phyloP scores from a whole-genome alignment of 176 grass and related monocot genomes.

The Oryza longistaminata region DNA sequence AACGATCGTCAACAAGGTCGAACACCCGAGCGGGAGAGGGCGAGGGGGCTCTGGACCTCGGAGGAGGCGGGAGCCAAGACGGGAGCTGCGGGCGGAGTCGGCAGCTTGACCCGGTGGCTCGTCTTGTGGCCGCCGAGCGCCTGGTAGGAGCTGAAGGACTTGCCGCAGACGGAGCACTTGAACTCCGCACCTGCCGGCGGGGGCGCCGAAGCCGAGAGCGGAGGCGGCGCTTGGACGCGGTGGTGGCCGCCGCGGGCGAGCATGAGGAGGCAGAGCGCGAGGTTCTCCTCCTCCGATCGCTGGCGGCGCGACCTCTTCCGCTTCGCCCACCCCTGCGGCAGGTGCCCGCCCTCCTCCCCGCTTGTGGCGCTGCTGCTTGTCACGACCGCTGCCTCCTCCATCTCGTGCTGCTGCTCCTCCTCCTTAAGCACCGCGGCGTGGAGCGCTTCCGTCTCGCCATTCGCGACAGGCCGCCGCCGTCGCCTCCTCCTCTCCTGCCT shows the following conservation, averaged over 20 bases:
- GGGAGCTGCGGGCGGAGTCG: not conserved
- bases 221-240: slow-evolving; percentile 47
- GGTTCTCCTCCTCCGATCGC: slow-evolving; percentile 85
- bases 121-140: slow-evolving; percentile 97
- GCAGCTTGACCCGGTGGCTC: slow-evolving; percentile 67
- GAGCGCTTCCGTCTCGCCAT: slow-evolving; percentile 31
- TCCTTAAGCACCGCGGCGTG: slow-evolving; percentile 50
- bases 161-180: slow-evolving; percentile 89
- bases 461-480: too few species aligned
- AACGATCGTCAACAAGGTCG: too few species aligned
- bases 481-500: too few species aligned
- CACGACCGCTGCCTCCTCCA: not conserved
- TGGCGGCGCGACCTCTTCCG: slow-evolving; percentile 80
- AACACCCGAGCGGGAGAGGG: slow-evolving; percentile 32
- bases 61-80: slow-evolving; percentile 1
- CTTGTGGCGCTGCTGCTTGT: slow-evolving; percentile 43
- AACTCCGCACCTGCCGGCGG: slow-evolving; percentile 44
- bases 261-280: slow-evolving; percentile 94
- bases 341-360: slow-evolving; percentile 50
- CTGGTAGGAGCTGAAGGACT: slow-evolving; percentile 85
- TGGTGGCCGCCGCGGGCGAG: slow-evolving; percentile 60
- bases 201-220: not conserved
- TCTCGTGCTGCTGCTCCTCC: not conserved
- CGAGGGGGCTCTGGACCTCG: slow-evolving; percentile 94
- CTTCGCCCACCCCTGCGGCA: slow-evolving; percentile 84